These are phyloP conservation scores for Linum tenue DNA, from an alignment of 345 rosid genomes.

Conservation along the genomic window DNA sequence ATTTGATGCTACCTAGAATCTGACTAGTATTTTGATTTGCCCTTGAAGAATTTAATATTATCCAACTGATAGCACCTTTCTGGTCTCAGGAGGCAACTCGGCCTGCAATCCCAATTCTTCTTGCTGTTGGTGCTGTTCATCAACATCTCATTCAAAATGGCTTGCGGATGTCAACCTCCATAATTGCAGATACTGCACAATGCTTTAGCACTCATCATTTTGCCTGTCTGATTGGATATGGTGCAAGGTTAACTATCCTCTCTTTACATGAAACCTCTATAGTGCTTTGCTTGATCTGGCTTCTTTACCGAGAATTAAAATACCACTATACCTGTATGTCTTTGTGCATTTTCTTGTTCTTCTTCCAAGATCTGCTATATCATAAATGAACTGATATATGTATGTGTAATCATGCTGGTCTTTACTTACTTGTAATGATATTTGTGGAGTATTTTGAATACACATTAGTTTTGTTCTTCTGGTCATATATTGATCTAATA, in stretches of 20 bases:
- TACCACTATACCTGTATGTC: background rate
- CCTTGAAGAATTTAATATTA: background rate
- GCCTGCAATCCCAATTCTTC: slow-evolving; percentile 89
- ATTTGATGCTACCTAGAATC: too few species aligned
- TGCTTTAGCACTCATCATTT: slow-evolving; percentile 99
- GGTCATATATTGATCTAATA: background rate
- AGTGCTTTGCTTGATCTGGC: background rate
- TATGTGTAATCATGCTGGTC: background rate
- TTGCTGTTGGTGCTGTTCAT: slow-evolving; percentile 97
- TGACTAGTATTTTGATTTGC: too few species aligned
- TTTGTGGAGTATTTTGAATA: background rate
- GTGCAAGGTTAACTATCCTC: slow-evolving; percentile 64
- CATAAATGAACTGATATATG: too few species aligned
- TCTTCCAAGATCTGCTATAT: too few species aligned
- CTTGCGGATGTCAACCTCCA: slow-evolving; percentile 85
- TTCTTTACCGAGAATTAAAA: background rate
- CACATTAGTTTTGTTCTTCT: too few species aligned
- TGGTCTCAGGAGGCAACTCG: slow-evolving; percentile 71
- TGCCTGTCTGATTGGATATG: slow-evolving; percentile 95
- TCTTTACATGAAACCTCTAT: slow-evolving; percentile 6
- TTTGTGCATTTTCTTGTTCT: background rate
- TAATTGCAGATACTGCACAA: slow-evolving; percentile 91
- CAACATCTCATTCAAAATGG: slow-evolving; percentile 99
- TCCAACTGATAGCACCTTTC: slow-evolving; percentile 3
- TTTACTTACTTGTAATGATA: background rate